A percentile compares a stretch with the other conserved stretches of the same genome.
Evolutionary conservation across 345 rosid species (phyloP).

Genomic region (Lenwebbia sp.): DNA sequence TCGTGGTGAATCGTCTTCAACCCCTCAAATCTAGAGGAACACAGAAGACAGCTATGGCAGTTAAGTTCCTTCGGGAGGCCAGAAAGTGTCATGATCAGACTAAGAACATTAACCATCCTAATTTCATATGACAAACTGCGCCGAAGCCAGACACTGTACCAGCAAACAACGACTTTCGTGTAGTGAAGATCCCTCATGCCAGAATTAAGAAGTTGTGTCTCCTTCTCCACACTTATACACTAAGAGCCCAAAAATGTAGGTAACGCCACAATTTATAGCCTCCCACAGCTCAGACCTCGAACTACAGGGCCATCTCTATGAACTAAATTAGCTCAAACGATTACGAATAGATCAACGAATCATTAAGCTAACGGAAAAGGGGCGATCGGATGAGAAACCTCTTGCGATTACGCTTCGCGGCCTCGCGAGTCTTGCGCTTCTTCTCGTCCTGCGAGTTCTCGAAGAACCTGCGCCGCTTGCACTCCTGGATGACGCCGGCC

Average conservation of each 20-base stretch:
- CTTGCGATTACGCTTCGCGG: slow-evolving; percentile 14
- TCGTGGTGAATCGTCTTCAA: neutral
- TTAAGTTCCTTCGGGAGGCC: neutral
- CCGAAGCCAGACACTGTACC: neutral
- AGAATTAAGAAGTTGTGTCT: neutral
- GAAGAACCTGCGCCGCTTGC: slow-evolving; percentile 15
- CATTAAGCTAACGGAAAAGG: neutral
- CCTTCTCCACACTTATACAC: neutral
- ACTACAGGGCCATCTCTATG: neutral
- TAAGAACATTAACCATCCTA: neutral
- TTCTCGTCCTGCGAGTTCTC: slow-evolving; percentile 19
- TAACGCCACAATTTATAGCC: neutral
- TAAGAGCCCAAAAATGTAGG: neutral
- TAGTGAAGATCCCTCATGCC: neutral
- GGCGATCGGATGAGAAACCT: neutral
- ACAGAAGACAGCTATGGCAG: neutral
- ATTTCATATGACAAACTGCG: neutral
- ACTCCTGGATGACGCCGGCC: slow-evolving; percentile 19
- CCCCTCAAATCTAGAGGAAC: neutral
- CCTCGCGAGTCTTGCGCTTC: slow-evolving; percentile 18
- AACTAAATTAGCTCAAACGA: neutral
- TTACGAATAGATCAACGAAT: neutral
- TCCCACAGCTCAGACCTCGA: neutral
- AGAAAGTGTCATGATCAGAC: neutral
- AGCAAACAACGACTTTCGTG: neutral